Base-by-base conservation (phyloP, 2,329 filamentous ascomycete species). In the Ophiocordyceps polyrhachis-furcata region DNA sequence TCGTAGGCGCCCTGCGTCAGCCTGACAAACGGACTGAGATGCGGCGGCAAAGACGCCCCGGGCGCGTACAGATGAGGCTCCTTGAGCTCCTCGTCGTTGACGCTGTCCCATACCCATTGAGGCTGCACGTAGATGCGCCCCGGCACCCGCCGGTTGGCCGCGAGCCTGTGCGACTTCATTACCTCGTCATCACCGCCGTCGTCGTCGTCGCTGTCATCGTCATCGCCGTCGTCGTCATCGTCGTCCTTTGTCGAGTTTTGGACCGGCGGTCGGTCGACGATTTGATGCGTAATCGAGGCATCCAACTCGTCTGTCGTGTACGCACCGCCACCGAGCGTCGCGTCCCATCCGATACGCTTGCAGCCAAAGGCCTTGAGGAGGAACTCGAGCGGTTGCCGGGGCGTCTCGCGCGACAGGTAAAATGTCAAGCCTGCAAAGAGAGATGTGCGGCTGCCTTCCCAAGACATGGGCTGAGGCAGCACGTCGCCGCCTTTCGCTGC, bases 81-180 rank as follows among this genome's bases (percentile, higher is more conserved):
- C 60, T 95, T 79, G 46, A 98, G 68, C 62, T 89, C 86, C 49
- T 86, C 85, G 41, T 91, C 84, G 60, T 98, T 98, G 60, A 94
- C 68, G 55, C 84, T 89, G 58, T 98, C 91, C 91, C 91, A 98
- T 4, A 98, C 79, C 89, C 93, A 98, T 60, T 98, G 91, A 19
- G 91, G 91, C 66, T 98, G 91, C 46, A 98, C 67, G 54, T 98
- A 98, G 50, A 79, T 86, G 51, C 91, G 75, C 32, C 89, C 89
- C n/a, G 89, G 87, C 49, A 96, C 81, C 49, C 87, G 78, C 50
- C 77, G 77, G 55, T 84, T 82, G 47, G 62, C 62, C 23, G 60
- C 68, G 45, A 78, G 64, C 59, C 71, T 74, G 59, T 71, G 74
- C 42, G 66, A 66, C 49, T 68, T 82, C 64, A 74, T 76, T 62